phyloP scores from a whole-genome alignment of 108 stramenopile species.

The Pseudonitzschia pungens region DNA sequence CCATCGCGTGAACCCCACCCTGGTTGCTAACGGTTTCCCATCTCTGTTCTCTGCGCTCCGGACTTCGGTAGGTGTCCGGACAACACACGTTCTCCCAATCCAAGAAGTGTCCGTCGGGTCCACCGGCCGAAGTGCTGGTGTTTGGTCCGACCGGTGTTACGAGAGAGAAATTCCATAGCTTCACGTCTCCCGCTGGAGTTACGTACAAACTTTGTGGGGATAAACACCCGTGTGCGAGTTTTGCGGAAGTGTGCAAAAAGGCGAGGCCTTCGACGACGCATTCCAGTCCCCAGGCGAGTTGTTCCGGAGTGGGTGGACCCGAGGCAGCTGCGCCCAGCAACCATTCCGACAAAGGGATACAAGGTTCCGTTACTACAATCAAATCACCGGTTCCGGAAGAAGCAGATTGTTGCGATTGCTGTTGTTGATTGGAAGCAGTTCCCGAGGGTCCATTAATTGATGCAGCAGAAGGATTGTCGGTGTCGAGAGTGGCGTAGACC shows the following conservation, averaged over 20 bases:
- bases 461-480: conserved; percentile 68
- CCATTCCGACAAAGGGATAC: conserved; percentile 64
- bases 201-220: conserved; percentile 72
- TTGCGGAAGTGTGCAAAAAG: conserved; percentile 78
- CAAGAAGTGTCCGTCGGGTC: conserved; percentile 66
- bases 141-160: conserved; percentile 57
- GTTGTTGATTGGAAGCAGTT: not conserved
- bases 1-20: conserved; percentile 72
- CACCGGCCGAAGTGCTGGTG: conserved; percentile 34
- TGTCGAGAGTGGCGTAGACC: conserved; percentile 77
- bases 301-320: conserved; percentile 43
- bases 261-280: conserved; percentile 67
- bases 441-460: conserved; percentile 18
- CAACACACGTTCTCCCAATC: conserved; percentile 57
- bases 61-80: conserved; percentile 70
- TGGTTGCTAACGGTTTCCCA: conserved; percentile 59
- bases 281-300: conserved; percentile 79
- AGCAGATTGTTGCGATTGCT: not conserved
- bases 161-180: conserved; percentile 78
- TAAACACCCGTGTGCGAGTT: conserved; percentile 75
- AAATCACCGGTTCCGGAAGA: conserved; percentile 55
- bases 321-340: conserved; percentile 25
- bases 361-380: conserved; percentile 80
- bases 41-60: conserved; percentile 64
- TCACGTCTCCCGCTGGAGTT: conserved; percentile 83